phyloP scores from a whole-genome alignment of 1,284 basidiomycete species.

The Calocybe gambosa region DNA sequence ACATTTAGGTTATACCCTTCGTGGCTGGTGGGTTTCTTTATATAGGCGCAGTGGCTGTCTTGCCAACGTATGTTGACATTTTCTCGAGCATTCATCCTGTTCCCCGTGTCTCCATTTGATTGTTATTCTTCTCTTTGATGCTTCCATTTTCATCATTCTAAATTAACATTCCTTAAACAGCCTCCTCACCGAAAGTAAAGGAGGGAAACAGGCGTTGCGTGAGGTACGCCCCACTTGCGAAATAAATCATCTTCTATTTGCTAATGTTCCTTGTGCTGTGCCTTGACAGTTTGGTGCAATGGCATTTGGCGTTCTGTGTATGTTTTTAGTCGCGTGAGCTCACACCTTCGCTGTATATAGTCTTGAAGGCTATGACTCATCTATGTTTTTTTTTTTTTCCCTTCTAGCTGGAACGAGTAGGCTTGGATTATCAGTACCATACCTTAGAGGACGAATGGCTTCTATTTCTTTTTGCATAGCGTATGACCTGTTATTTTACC shows the following conservation, averaged over 20 bases:
- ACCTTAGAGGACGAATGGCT: background rate
- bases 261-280: constrained; percentile 11
- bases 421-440: background rate
- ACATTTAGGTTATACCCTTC: constrained; percentile 76
- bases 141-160: background rate
- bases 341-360: constrained; percentile 10
- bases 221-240: constrained; percentile 47
- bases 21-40: constrained; percentile 92
- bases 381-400: constrained; percentile 16
- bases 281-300: constrained; percentile 73
- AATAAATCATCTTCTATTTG: constrained; percentile 12
- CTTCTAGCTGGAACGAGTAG: constrained; percentile 79
- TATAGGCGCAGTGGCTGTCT: constrained; percentile 84
- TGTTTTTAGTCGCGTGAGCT: constrained; percentile 84
- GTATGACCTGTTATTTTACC: too few relatives aligned
- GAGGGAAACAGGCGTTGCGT: constrained; percentile 76
- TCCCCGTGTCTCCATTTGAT: background rate
- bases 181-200: constrained; percentile 79
- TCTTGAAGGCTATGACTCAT: constrained; percentile 7
- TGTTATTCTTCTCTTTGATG: background rate
- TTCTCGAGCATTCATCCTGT: background rate
- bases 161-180: constrained; percentile 34
- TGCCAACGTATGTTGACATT: constrained; percentile 68
- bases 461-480: background rate
- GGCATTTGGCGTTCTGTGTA: constrained; percentile 82